Percentiles rank a stretch among this genome's conserved stretches.
Evolutionary conservation across 1,284 basidiomycete genomes (phyloP).

Genomic region (Abortiporus biennis): DNA sequence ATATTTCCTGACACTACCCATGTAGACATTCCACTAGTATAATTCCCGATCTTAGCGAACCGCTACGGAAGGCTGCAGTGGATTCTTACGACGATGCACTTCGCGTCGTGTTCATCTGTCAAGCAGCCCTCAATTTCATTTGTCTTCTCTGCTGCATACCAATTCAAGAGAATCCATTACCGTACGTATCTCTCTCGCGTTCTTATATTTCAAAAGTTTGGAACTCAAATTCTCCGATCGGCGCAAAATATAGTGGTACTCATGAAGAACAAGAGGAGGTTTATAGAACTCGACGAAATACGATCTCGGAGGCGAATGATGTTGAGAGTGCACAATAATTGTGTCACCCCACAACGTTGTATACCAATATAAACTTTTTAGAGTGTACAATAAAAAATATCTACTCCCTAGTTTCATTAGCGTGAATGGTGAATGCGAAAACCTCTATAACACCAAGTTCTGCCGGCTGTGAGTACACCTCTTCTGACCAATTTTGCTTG

Average conservation of each 20-base stretch:
- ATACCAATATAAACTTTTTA: no score
- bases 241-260: conserved; percentile 40
- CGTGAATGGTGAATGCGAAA: no score
- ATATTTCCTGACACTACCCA: neutral
- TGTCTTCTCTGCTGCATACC: conserved; percentile 61
- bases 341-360: no score
- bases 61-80: conserved; percentile 62
- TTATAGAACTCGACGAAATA: conserved; percentile 32
- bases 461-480: no score
- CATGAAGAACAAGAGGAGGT: conserved; percentile 56
- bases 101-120: conserved; percentile 81
- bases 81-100: conserved; percentile 82
- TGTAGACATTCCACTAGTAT: conserved; percentile 74
- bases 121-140: conserved; percentile 56
- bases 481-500: no score
- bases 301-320: conserved; percentile 1
- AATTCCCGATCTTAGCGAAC: conserved; percentile 67
- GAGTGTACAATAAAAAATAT: no score
- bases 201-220: no score
- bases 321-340: no score
- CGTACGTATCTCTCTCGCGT: conserved; percentile 40
- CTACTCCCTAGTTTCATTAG: no score
- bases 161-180: conserved; percentile 69
- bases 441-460: no score
- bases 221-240: neutral